Evolutionary conservation across 805 yeast species (phyloP).

Genomic region (Spathaspora girioi): DNA sequence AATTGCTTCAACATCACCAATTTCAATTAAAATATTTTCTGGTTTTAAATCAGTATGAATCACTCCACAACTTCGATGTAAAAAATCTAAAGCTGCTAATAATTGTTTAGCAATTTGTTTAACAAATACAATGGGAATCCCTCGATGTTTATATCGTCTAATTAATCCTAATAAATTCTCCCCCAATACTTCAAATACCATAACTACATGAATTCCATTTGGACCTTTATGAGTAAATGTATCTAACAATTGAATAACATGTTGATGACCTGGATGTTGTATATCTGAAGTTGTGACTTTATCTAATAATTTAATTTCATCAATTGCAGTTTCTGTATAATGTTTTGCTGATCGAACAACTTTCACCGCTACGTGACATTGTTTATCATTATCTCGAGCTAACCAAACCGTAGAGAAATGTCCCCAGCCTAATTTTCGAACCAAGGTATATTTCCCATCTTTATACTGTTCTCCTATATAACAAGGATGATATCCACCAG

Average conservation of each 20-base stretch:
- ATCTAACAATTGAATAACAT: slow-evolving; percentile 77
- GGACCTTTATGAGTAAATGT: slow-evolving; percentile 84
- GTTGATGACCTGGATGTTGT: slow-evolving; percentile 75
- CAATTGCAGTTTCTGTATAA: slow-evolving; percentile 91
- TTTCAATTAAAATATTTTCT: slow-evolving; percentile 72
- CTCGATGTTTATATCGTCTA: slow-evolving; percentile 70
- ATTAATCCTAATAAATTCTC: slow-evolving; percentile 87
- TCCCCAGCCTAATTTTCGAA: slow-evolving; percentile 97
- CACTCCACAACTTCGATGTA: slow-evolving; percentile 71
- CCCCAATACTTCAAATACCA: slow-evolving; percentile 97
- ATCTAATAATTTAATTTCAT: slow-evolving; percentile 79
- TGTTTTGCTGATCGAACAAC: slow-evolving; percentile 88
- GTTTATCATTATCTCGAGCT: slow-evolving; percentile 56
- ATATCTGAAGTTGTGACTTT: slow-evolving; percentile 60
- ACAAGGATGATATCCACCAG: slow-evolving; percentile 97
- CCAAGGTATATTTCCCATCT: slow-evolving; percentile 69
- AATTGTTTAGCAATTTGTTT: slow-evolving; percentile 81
- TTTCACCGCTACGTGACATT: slow-evolving; percentile 86
- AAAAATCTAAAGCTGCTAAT: slow-evolving; percentile 64
- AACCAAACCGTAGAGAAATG: slow-evolving; percentile 96
- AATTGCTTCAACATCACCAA: slow-evolving; percentile 78
- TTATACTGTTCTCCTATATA: slow-evolving; percentile 82
- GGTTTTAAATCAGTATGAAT: slow-evolving; percentile 75
- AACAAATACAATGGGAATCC: slow-evolving; percentile 73
- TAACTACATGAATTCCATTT: slow-evolving; percentile 89